Conservation (phyloP, 495 filamentous ascomycete genomes). For the Penicillium cosmopolitanum region DNA sequence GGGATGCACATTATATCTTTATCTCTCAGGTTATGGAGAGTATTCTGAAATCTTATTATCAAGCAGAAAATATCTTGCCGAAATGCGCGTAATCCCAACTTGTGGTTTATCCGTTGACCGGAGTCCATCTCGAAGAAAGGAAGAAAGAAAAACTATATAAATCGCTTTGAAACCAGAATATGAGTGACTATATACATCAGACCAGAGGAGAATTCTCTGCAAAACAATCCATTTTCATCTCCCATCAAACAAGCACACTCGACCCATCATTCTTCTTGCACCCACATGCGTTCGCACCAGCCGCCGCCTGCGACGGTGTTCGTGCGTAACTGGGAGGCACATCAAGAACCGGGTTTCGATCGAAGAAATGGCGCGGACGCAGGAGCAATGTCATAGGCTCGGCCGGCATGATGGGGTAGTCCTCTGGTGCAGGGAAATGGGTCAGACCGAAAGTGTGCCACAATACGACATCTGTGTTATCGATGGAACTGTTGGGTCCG, state of each 20-base stretch:
- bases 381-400: conserved; percentile 87
- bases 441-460: conserved; percentile 97
- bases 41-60: too few species aligned
- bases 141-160: background rate
- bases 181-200: background rate
- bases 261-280: conserved; percentile 49
- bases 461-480: conserved; percentile 85
- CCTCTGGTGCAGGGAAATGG: conserved; percentile 91
- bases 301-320: conserved; percentile 71
- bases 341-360: conserved; percentile 82
- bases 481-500: conserved; percentile 70
- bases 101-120: too few species aligned
- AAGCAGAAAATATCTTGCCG: too few species aligned
- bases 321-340: conserved; percentile 79
- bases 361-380: conserved; percentile 86
- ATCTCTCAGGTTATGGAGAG: too few species aligned
- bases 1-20: too few species aligned
- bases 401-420: conserved; percentile 94
- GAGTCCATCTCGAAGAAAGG: too few species aligned
- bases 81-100: too few species aligned
- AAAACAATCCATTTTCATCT: background rate
- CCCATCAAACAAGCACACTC: conserved; percentile 43
- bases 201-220: background rate
- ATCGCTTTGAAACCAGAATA: background rate
- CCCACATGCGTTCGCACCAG: conserved; percentile 46